Evolutionary conservation across 176 grass and related monocot species (phyloP), one percentile per base, ranked within the genome.

Genomic region (Typha latifolia): DNA sequence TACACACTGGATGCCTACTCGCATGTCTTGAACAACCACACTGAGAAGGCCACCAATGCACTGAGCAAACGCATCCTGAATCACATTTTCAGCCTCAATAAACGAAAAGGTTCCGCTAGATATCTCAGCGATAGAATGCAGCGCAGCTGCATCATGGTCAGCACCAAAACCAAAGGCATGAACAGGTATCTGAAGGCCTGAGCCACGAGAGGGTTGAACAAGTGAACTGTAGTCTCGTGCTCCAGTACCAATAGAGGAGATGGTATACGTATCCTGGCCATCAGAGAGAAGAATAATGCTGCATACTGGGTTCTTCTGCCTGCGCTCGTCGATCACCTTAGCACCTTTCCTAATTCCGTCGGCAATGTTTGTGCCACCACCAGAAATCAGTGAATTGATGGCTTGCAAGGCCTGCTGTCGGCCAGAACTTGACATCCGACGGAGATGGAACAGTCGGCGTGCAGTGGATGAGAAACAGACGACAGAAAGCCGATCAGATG

Each of bases 31-130:
- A 43, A 90, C 81, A 18, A 82, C 81, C 52, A 97, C 78, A 63
- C 88, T 97, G 74, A 92, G 83, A 75, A 97, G 93, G 70, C 94
- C 89, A 51, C 89, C 89, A 48, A 97, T 97, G 62, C 94, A 97
- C 57, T 97, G 94, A 69, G 94, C 94, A 78, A 97, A 97, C 1
- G 94, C 94, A 82, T 97, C 94, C 77, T 97, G 94, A 72, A 97
- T 92, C 20, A 82, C 85, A 37, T 80, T 81, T 81, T 92, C 94
- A 73, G 87, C 81, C 73, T 97, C 94, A 2, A 97, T 92, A 55
- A 97, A 97, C 71, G 94, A 97, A 72, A 97, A 97, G 12, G 94
- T 97, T 32, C 94, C 94, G 47, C 94, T 85, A 48, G 94, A 97
- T 62, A 75, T 76, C 79, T 97, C 83, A 64, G 89, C 79, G 75